Conservation (phyloP, 805 yeast species). For the Yarrowia osloensis region DNA sequence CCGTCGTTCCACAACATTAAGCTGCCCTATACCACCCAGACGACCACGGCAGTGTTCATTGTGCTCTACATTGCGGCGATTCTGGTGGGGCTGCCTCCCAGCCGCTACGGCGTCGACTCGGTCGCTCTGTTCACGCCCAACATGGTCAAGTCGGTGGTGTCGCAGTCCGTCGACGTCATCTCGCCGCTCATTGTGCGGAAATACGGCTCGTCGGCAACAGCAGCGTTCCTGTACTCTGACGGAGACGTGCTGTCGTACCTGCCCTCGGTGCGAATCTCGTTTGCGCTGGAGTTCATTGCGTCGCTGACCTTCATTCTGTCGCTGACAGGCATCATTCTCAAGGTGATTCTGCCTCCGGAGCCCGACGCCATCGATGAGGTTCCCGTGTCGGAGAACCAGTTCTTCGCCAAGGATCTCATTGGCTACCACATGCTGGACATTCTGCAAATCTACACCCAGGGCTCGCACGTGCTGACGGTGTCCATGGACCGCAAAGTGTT, state of each 20-base stretch:
- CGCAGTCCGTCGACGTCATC: slow-evolving; percentile 2
- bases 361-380: slow-evolving; percentile 36
- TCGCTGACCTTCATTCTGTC: slow-evolving; percentile 56
- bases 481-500: slow-evolving; percentile 73
- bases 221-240: slow-evolving; percentile 13
- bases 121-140: slow-evolving; percentile 16
- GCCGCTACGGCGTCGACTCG: slow-evolving; percentile 22
- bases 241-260: slow-evolving; percentile 16
- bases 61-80: slow-evolving; percentile 21
- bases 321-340: slow-evolving; percentile 50
- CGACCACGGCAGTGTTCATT: slow-evolving; percentile 5
- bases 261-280: slow-evolving; percentile 23
- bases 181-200: slow-evolving; percentile 26
- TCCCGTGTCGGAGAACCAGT: slow-evolving; percentile 35
- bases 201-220: slow-evolving; percentile 10
- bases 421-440: slow-evolving; percentile 66
- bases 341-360: slow-evolving; percentile 42
- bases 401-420: slow-evolving; percentile 47
- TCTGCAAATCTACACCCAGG: slow-evolving; percentile 47
- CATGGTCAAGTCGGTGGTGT: not conserved
- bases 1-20: slow-evolving; percentile 22
- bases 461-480: slow-evolving; percentile 55
- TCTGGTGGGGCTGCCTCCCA: slow-evolving; percentile 14
- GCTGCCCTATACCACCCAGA: slow-evolving; percentile 11
- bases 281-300: slow-evolving; percentile 55